Percentiles rank a stretch among this genome's conserved stretches.
Evolutionary conservation across 345 rosid species (phyloP).

Genomic region (Citrus sinensis): DNA sequence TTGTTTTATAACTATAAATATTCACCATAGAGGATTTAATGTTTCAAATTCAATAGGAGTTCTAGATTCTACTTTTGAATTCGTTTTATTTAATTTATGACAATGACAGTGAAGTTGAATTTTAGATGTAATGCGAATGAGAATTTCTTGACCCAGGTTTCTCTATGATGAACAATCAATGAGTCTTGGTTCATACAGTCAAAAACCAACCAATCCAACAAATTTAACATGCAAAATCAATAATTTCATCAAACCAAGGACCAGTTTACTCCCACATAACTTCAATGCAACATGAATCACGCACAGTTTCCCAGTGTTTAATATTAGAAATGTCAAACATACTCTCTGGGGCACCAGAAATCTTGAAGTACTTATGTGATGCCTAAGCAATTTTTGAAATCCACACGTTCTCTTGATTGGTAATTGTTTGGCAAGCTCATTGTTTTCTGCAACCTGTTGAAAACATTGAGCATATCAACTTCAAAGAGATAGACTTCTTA

Average conservation of each 20-base stretch:
- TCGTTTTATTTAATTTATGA: not conserved
- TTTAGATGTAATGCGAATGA: no score
- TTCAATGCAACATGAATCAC: not conserved
- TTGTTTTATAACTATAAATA: not conserved
- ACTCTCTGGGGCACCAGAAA: slow-evolving; percentile 26
- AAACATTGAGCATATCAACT: not conserved
- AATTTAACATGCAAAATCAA: not conserved
- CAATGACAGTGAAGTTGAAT: not conserved
- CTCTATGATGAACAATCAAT: not conserved
- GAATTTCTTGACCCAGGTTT: no score
- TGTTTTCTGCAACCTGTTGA: slow-evolving; percentile 31
- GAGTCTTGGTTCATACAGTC: not conserved
- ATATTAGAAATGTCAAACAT: slow-evolving; percentile 11
- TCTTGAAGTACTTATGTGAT: slow-evolving; percentile 17
- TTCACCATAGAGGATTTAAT: not conserved
- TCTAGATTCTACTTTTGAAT: not conserved
- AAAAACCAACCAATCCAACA: not conserved
- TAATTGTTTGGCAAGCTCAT: slow-evolving; percentile 18
- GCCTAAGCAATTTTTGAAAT: slow-evolving; percentile 22
- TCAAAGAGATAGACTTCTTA: not conserved
- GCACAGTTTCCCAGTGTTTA: not conserved
- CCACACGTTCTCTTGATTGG: slow-evolving; percentile 2
- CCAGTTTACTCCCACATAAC: not conserved
- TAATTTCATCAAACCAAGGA: no score
- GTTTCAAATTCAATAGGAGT: not conserved